These are phyloP conservation scores for Saturnispora bothae DNA, from an alignment of 805 yeast genomes.

Conservation along the genomic window DNA sequence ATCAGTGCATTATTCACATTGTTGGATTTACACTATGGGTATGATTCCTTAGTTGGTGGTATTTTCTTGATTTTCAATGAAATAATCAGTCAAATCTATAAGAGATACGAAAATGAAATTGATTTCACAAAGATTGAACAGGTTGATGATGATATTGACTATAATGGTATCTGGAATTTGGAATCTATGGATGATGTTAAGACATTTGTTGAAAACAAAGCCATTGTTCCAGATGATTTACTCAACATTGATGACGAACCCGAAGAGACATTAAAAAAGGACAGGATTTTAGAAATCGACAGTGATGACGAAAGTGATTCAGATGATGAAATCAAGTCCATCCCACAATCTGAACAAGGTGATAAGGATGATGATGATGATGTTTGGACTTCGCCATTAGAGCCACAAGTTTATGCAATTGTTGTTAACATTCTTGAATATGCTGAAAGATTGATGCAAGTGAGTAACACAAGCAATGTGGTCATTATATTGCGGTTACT, in stretches of 20 bases:
- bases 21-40: slow-evolving; percentile 79
- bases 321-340: slow-evolving; percentile 24
- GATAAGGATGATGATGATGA: slow-evolving; percentile 17
- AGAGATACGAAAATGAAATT: slow-evolving; percentile 18
- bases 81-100: slow-evolving; percentile 38
- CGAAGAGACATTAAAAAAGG: slow-evolving; percentile 15
- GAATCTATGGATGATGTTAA: slow-evolving; percentile 33
- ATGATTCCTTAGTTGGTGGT: slow-evolving; percentile 58
- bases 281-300: slow-evolving; percentile 21
- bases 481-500: slow-evolving; percentile 44
- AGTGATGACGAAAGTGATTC: slow-evolving; percentile 30
- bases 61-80: slow-evolving; percentile 63
- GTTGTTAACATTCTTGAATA: slow-evolving; percentile 55
- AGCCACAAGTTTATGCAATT: slow-evolving; percentile 46
- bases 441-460: slow-evolving; percentile 53
- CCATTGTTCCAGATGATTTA: slow-evolving; percentile 19
- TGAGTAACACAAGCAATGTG: slow-evolving; percentile 43
- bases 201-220: slow-evolving; percentile 31
- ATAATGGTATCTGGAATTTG: slow-evolving; percentile 54
- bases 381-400: slow-evolving; percentile 62
- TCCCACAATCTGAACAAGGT: slow-evolving; percentile 20
- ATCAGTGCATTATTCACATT: slow-evolving; percentile 59
- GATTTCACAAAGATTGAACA: background rate
- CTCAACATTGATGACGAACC: slow-evolving; percentile 12
- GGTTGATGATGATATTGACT: slow-evolving; percentile 21